Evolutionary conservation across 208 protist genomes (phyloP), one percentile per base, ranked within the genome.

Genomic region (Leptomonas pyrrhocoris): DNA sequence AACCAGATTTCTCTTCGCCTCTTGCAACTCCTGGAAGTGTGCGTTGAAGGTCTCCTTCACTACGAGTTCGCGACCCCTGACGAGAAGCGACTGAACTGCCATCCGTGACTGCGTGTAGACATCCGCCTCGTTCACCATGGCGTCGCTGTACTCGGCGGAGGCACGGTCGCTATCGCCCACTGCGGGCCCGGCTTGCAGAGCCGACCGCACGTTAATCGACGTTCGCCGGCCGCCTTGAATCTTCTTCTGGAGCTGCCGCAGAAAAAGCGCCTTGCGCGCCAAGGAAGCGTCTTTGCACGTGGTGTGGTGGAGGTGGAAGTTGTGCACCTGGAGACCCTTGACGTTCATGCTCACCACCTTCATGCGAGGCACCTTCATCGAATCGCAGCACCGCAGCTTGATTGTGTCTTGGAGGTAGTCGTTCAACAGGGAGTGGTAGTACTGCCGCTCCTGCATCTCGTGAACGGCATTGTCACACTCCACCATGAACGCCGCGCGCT

Each of bases 361-460:
- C 43, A 81, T 80, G 6, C 81, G 74, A 23, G 45, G 65, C 34
- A 94, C 80, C 45, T 95, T 87, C 92, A 96, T 97, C 43, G 84
- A 70, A 28, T 94, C 89, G 68, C 83, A 96, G 75, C 92, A 96
- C 46, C 86, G 80, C 55, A 69, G 49, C 53, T 66, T 59, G 60
- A 96, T 83, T 8, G 53, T 83, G 49, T 92, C 74, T 54, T 92
- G 88, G 23, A 90, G 70, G 74, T 91, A 95, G 49, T 94, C 83
- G 63, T 94, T 96, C 34, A 82, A 45, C 18, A 94, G 74, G 19
- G 81, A 67, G 58, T 71, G 68, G 67, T 92, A 94, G 71, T 93
- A 90, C 54, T 92, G 83, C 13, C 80, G 62, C 60, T 89, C 82
- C 34, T 79, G 83, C 70, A 92, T 86, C 27, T 83, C 61, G 11